Base-by-base conservation (phyloP, 495 filamentous ascomycete species). In the Penicillium paxilli region DNA sequence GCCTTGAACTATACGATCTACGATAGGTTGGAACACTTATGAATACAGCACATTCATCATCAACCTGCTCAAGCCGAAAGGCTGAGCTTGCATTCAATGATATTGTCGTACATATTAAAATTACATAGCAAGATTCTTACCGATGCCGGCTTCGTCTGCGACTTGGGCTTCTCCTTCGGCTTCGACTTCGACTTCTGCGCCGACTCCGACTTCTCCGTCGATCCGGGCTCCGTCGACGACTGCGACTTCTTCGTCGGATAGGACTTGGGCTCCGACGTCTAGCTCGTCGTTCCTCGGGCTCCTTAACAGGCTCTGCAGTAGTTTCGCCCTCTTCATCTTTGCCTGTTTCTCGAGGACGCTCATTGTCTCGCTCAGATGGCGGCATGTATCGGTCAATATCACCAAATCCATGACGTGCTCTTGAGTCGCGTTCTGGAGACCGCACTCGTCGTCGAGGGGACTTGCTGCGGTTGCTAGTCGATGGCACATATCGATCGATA, bases 381-480 rank as follows among this genome's bases (percentile, higher is more conserved):
- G 80, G 80, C n/a, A 82, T 73, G 55, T 84, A 83, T 6, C 80
- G 75, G 63, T 84, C 80, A 55, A 81, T 79, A 7, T 82, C 75
- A 19, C 71, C 63, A 24, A 65, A 66, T 3, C 66, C 49, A 12
- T 12, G 30, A 10, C 30, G 30, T n/a, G 7, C 11, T 45, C 54
- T 52, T 44, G 49, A 50, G 5, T 61, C 59, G 22, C 63, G 57
- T 20, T 75, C 69, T 42, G 66, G 70, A 5, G 73, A 75, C 26
- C 75, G 69, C 1, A 71, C 57, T 23, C 75, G 68, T 7, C 73
- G 73, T 44, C 75, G 67, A n/a, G 75, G 75, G 23, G 75, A 78
- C 16, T 70, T 67, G 60, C 72, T 76, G 17, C 75, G 71, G 24
- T 67, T 66, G 49, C 74, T 78, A 7, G 73, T 78, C 7, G 66